Evolutionary conservation across 1,139 yeast genomes (phyloP), one percentile per base, ranked within the genome.

Genomic region (Diutina pseudorugosa): DNA sequence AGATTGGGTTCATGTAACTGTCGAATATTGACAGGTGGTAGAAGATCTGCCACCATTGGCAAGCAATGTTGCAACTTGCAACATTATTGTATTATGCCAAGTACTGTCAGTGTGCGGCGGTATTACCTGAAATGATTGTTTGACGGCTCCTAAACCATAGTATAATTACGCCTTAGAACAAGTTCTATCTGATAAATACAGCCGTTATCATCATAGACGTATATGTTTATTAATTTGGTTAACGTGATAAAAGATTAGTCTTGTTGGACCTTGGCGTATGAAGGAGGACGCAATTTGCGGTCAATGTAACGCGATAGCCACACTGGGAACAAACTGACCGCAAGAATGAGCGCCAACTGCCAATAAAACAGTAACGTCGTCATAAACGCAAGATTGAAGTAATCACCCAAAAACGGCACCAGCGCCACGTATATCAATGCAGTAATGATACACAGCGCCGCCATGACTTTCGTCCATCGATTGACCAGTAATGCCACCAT

Each of bases 221-320:
- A 14, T 30, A 11, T 14, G 36, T 30, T 12, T 30, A 30, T 30
- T 30, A 7, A 30, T 5, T 30, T 30, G 14, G n/a, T 30, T 30
- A 30, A 30, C 36, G 6, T 30, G 36, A 30, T 11, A 30, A 14
- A 11, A 11, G 36, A 23, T 25, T 42, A 71, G 55, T 70, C 82
- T 57, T 84, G 94, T 65, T 88, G 97, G 51, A 93, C 98, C 65
- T 93, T 93, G n/a, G 98, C 98, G 66, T 94, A 93, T 63, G 87
- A 90, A 44, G 98, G 98, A 8, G 98, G 98, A 58, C 90, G 80
- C 54, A 94, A 67, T 58, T 75, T 80, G 57, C 96, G 76, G 62
- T 84, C 81, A 27, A 91, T 70, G 6, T 87, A 75, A 65, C 87
- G 87, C 3, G 83, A 82, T 2, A 85, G 70, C 96, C 96, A 91